These are phyloP conservation scores for Chaetomium cochliodes DNA, from an alignment of 495 filamentous ascomycete genomes.

Conservation along the genomic window DNA sequence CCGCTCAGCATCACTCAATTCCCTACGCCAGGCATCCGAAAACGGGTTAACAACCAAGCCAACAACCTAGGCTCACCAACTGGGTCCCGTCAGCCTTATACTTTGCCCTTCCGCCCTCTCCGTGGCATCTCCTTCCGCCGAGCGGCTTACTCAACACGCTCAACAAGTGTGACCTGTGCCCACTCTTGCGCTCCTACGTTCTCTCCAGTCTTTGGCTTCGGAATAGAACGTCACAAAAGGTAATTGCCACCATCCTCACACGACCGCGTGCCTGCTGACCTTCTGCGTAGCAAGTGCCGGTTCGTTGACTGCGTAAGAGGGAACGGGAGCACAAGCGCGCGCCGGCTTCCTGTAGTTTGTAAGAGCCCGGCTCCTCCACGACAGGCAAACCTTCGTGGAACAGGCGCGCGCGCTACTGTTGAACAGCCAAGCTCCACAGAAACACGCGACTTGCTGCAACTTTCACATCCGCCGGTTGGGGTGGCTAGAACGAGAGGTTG, in stretches of 20 bases:
- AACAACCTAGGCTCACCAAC: not conserved
- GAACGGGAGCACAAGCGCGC: not conserved
- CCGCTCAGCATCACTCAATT: not conserved
- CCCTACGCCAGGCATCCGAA: not conserved
- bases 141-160: not conserved
- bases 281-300: not conserved
- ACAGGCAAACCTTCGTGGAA: conserved; percentile 7
- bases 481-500: not conserved
- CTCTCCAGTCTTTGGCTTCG: not conserved
- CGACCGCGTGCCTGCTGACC: conserved; percentile 12
- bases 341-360: not conserved
- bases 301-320: not conserved
- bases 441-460: not conserved
- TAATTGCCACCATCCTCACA: not conserved
- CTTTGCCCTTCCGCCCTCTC: not conserved
- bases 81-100: not conserved
- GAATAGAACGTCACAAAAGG: not conserved
- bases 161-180: not conserved
- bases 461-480: conserved; percentile 1
- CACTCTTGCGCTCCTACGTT: not conserved
- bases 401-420: not conserved
- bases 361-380: not conserved
- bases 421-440: not conserved
- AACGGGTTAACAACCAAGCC: not conserved
- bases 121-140: not conserved